Conservation (phyloP, 768 basidiomycete genomes). For the Amanita inopinata region DNA sequence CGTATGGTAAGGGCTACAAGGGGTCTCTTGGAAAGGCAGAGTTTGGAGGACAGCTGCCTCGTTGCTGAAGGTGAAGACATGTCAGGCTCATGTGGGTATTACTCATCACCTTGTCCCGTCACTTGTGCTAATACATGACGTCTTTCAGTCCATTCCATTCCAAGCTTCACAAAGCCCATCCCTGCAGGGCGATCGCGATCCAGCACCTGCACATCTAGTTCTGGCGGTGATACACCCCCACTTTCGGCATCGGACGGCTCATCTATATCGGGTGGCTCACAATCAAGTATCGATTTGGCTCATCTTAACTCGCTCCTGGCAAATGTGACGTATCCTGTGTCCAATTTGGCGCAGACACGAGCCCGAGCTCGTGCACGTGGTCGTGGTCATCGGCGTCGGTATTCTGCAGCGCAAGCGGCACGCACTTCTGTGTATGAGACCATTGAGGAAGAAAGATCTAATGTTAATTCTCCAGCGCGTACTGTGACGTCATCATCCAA, state of each 20-base stretch:
- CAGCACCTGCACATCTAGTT: constrained; percentile 58
- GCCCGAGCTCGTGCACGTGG: constrained; percentile 47
- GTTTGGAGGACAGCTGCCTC: constrained; percentile 56
- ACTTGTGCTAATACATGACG: constrained; percentile 12
- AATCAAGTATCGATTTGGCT: constrained; percentile 68
- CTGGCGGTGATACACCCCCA: constrained; percentile 63
- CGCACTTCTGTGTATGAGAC: constrained; percentile 70
- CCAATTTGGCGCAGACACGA: constrained; percentile 29
- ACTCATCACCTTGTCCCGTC: background rate
- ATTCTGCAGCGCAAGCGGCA: constrained; percentile 53
- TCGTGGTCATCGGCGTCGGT: constrained; percentile 61
- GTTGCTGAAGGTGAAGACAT: constrained; percentile 60
- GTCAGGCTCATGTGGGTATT: constrained; percentile 37
- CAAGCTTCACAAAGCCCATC: constrained; percentile 54
- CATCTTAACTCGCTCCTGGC: constrained; percentile 49
- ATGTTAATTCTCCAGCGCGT: constrained; percentile 19
- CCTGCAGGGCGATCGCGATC: constrained; percentile 48
- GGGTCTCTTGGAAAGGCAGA: constrained; percentile 55
- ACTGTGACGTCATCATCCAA: constrained; percentile 23
- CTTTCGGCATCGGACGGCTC: constrained; percentile 61
- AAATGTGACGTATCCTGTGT: constrained; percentile 41
- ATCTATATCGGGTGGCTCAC: constrained; percentile 60
- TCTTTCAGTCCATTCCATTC: constrained; percentile 30
- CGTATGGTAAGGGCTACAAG: constrained; percentile 57
- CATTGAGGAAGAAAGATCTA: constrained; percentile 60